Evolutionary conservation across 441 rosid species (phyloP).

Genomic region (Croton laevigatus): DNA sequence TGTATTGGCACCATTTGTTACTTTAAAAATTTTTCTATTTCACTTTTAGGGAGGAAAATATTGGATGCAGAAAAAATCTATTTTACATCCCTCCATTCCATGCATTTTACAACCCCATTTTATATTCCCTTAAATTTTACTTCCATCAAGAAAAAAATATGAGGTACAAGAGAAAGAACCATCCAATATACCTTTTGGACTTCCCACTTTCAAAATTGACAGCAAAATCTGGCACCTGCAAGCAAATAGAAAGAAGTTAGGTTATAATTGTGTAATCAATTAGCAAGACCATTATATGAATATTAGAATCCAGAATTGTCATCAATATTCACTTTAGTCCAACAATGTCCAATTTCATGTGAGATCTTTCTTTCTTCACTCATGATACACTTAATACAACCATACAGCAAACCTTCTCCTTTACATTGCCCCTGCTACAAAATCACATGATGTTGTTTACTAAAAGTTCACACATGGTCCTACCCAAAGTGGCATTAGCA

Average conservation of each 20-base stretch:
- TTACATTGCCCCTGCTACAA: no score
- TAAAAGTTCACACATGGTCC: no score
- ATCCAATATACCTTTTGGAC: conserved; percentile 62
- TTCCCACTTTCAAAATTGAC: conserved; percentile 65
- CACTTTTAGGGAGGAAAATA: no score
- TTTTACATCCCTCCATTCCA: no score
- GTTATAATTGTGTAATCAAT: not conserved
- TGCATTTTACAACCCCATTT: no score
- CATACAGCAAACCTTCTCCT: not conserved
- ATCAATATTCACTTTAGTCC: not conserved
- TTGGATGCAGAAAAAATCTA: no score
- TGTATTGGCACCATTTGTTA: no score
- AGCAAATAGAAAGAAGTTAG: not conserved
- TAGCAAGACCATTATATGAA: not conserved
- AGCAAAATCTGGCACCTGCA: conserved; percentile 71
- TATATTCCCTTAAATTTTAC: no score
- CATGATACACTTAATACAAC: not conserved
- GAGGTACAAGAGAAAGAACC: conserved; percentile 18
- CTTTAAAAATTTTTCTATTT: no score
- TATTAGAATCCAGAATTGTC: not conserved
- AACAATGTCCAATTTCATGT: not conserved
- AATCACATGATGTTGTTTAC: no score
- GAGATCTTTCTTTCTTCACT: not conserved
- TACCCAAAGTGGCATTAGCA: no score
- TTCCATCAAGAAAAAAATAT: conserved; percentile 3